phyloP scores from a whole-genome alignment of 169 alveolate species.

The Eimeria praecox region DNA sequence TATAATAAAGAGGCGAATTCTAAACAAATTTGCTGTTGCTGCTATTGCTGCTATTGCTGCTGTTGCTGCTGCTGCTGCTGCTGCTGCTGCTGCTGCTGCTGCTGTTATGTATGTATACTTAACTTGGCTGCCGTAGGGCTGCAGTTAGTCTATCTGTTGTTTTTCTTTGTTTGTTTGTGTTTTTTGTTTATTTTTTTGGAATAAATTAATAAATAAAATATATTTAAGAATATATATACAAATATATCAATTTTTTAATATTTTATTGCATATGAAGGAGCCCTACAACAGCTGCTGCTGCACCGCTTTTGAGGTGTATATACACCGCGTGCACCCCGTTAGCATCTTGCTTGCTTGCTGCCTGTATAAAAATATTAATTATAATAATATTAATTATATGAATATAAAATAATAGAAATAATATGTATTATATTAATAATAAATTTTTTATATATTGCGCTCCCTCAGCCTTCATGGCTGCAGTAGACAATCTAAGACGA shows the following conservation, averaged over 20 bases:
- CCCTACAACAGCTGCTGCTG: neutral
- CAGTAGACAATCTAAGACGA: too few species aligned
- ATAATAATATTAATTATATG: too few species aligned
- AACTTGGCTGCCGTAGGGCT: too few species aligned
- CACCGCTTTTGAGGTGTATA: constrained; percentile 36
- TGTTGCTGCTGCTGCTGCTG: constrained; percentile 5
- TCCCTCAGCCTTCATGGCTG: too few species aligned
- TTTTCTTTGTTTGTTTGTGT: neutral
- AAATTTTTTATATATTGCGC: too few species aligned
- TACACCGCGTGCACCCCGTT: constrained; percentile 40
- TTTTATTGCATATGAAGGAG: neutral
- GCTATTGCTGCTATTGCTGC: constrained; percentile 19
- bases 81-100: constrained; percentile 13
- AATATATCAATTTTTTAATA: neutral
- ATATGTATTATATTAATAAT: too few species aligned
- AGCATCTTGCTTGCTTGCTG: too few species aligned
- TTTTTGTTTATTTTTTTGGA: neutral
- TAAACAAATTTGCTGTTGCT: neutral
- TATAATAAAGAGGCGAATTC: neutral
- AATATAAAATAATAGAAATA: too few species aligned
- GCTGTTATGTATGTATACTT: too few species aligned
- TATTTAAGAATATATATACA: neutral
- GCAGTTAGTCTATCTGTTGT: neutral
- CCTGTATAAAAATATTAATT: too few species aligned
- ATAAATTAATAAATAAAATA: neutral